Evolutionary conservation across 257 asterid genomes (phyloP).

Genomic region (Solanum raphanifolium): DNA sequence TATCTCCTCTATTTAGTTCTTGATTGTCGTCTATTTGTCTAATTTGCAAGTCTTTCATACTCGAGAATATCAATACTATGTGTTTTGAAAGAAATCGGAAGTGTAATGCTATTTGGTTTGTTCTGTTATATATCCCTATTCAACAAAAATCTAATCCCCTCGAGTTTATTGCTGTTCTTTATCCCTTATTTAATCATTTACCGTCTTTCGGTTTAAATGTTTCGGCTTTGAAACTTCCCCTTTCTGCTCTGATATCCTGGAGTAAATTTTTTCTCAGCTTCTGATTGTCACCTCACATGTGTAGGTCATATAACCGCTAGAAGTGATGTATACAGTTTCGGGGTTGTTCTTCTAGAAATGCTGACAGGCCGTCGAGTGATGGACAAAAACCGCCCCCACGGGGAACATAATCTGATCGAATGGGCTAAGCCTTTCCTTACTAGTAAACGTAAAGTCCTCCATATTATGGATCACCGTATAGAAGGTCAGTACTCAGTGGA

Average conservation of each 20-base stretch:
- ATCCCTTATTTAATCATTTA: not conserved
- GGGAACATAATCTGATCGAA: constrained; percentile 34
- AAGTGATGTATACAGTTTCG: constrained; percentile 36
- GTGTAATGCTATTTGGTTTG: not conserved
- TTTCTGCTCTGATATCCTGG: not conserved
- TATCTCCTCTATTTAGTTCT: not conserved
- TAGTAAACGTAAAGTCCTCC: constrained; percentile 26
- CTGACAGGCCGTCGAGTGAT: constrained; percentile 31
- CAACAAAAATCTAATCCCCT: not conserved
- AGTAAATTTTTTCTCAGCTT: not conserved
- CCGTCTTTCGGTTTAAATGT: not conserved
- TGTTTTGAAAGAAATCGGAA: not conserved
- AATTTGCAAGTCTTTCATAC: not conserved
- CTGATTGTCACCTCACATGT: not conserved
- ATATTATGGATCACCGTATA: constrained; percentile 26
- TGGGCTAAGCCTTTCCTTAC: constrained; percentile 36
- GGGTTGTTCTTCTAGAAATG: constrained; percentile 42
- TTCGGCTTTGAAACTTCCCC: not conserved
- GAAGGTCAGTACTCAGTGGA: constrained; percentile 33
- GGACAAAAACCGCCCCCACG: constrained; percentile 31
- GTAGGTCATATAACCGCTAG: constrained; percentile 35
- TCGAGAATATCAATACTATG: not conserved
- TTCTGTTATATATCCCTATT: not conserved
- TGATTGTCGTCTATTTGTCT: not conserved
- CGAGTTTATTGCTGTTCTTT: not conserved